Evolutionary conservation across 2,329 filamentous ascomycete species (phyloP).

Genomic region (Cladophialophora psammophila): DNA sequence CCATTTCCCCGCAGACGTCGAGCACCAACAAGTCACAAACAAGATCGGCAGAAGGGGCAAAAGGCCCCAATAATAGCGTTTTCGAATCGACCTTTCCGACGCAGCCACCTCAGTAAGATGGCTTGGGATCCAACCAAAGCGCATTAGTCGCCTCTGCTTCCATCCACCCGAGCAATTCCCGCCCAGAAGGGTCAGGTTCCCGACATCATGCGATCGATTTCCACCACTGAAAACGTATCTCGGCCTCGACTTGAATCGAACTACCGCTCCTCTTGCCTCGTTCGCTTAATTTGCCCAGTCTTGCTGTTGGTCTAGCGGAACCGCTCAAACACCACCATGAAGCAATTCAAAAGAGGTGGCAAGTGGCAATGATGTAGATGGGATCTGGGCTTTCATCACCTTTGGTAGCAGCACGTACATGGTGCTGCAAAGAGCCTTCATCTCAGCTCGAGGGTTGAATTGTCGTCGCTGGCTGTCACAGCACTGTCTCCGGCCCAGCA

Average conservation of each 20-base stretch:
- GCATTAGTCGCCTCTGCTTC: constrained; percentile 8
- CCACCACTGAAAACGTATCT: constrained; percentile 3
- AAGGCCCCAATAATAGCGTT: constrained; percentile 7
- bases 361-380: background rate
- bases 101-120: constrained; percentile 13
- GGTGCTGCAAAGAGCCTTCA: background rate
- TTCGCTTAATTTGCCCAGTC: constrained; percentile 15
- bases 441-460: background rate
- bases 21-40: background rate
- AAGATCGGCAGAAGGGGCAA: constrained; percentile 17
- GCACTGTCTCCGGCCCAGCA: background rate
- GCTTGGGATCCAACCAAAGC: constrained; percentile 7
- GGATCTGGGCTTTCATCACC: background rate
- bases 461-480: background rate
- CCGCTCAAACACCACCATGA: constrained; percentile 2
- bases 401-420: background rate
- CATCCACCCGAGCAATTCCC: constrained; percentile 30
- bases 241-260: background rate
- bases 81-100: constrained; percentile 22
- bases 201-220: constrained; percentile 6
- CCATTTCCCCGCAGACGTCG: constrained; percentile 30
- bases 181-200: constrained; percentile 1
- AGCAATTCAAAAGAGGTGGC: background rate
- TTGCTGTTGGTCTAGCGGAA: constrained; percentile 11
- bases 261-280: background rate